Base-by-base conservation (phyloP, 2,329 filamentous ascomycete species). In the Colletotrichum tanaceti region DNA sequence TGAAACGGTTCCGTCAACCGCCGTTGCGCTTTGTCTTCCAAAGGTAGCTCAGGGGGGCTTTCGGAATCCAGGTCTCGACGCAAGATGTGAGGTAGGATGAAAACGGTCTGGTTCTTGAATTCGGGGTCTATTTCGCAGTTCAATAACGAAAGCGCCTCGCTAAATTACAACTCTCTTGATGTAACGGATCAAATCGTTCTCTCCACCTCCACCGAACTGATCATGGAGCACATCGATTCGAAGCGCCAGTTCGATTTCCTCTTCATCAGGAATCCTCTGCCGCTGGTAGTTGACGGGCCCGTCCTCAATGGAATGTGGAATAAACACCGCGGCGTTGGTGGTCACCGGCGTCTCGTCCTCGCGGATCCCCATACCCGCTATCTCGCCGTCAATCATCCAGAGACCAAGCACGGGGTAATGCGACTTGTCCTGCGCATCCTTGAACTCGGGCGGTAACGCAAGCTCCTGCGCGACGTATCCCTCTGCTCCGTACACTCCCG, bases 151-250 rank as follows among this genome's bases (percentile, higher is more conserved):
- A 18, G 20, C 4, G 9, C 11, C 35, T 53, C 7, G 20, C 14
- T 46, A 54, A 24, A 63, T n/a, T n/a, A 57, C 13, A 46, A 49
- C 35, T 32, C 50, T 63, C 18, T 64, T 50, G 32, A 64, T 58
- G 4, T 58, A 64, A 35, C 22, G 35, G 16, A 64, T 24, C 10
- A 50, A 43, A 35, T 58, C 53, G 24, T 49, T 58, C 20, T 58
- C 52, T 7, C 20, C 39, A 20, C 46, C 22, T 4, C 24, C 24
- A 16, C 49, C 60, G 22, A 63, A 63, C 9, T 39, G 44, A 18
- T 57, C 50, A 47, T 44, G 43, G 16, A 58, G 58, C 3, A 32
- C 16, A 20, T 47, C 53, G 9, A 58, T 32, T n/a, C 49, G 22
- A 9, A 63, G 20, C 16, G 32, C 4, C 13, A 22, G 22, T 41